Base-by-base conservation (phyloP, 2,329 filamentous ascomycete genomes). In the Fusarium sp. region DNA sequence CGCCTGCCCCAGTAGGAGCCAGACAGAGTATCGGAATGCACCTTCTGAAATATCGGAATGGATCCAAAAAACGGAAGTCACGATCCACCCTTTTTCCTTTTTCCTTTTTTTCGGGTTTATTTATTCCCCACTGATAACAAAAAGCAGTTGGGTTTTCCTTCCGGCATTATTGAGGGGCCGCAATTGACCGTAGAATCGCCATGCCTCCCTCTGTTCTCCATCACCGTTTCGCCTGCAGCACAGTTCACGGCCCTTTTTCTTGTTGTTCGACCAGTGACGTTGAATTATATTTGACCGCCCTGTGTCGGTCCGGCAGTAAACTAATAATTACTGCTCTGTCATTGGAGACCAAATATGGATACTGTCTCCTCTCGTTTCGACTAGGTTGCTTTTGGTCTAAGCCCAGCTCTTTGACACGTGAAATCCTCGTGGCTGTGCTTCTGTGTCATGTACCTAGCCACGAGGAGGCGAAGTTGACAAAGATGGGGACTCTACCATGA, bases 351-450 rank as follows among this genome's bases (percentile, higher is more conserved):
- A 16, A 21, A 16, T 58, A 58, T 64, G 50, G 40, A 30, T 28
- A 20, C 47, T 37, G 18, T n/a, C 11, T 1, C 34, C 34, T 37
- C 18, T 37, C 23, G 32, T 51, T 47, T 62, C 43, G 20, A 40
- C 59, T 42, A 47, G 32, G 27, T 13, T 53, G 34, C 34, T 30
- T 25, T 28, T 50, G 53, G 21, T 27, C 37, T 45, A 34, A 51
- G 23, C 23, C 47, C 14, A 20, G 28, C 18, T 42, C 14, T 28
- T 49, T 42, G 50, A 50, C 66, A 69, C 66, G 66, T 69, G 66
- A 69, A 66, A 45, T 69, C 50, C 48, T 37, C 66, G 66, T 69
- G 66, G 66, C 61, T 54, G 60, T 50, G 48, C 30, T 34, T 18
- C 32, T 50, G 48, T 69, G 55, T 66, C 42, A 56, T 47, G 32